Evolutionary conservation across 192 early-diverging fungal species (phyloP).

Genomic region (Entomortierella parvispora): DNA sequence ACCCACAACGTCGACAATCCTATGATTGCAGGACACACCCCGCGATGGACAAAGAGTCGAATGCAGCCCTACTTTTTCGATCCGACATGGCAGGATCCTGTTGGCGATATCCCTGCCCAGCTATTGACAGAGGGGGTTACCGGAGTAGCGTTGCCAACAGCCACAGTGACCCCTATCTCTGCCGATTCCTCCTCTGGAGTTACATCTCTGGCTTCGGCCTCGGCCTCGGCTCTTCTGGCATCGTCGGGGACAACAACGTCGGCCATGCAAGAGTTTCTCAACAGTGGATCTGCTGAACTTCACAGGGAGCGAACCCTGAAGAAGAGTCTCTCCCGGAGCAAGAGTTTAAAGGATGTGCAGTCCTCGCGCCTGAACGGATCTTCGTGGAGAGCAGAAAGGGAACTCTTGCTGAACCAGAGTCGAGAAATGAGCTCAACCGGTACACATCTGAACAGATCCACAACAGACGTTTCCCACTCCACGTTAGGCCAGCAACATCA

Average conservation of each 20-base stretch:
- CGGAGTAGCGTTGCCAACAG: neutral
- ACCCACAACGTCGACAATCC: conserved; percentile 51
- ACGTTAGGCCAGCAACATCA: neutral
- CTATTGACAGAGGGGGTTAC: neutral
- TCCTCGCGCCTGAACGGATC: conserved; percentile 34
- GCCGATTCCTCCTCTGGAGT: neutral
- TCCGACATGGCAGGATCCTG: conserved; percentile 21
- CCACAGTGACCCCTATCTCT: neutral
- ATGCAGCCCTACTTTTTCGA: conserved; percentile 50
- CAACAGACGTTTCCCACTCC: conserved; percentile 7
- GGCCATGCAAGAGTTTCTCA: conserved; percentile 50
- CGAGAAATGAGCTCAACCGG: conserved; percentile 9
- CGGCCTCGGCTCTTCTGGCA: conserved; percentile 13
- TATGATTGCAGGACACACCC: conserved; percentile 37
- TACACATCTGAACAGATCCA: neutral
- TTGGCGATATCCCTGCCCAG: conserved; percentile 23
- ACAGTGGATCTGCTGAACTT: conserved; percentile 35
- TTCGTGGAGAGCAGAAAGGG: conserved; percentile 44
- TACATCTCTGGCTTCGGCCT: conserved; percentile 17
- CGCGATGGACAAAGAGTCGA: conserved; percentile 46
- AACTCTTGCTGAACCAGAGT: conserved; percentile 33
- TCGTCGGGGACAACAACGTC: conserved; percentile 8
- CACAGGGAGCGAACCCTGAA: conserved; percentile 44
- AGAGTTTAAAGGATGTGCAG: conserved; percentile 47
- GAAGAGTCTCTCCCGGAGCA: conserved; percentile 44